Evolutionary conservation across 140 eudicot species (phyloP).

Genomic region (Cichorium intybus): DNA sequence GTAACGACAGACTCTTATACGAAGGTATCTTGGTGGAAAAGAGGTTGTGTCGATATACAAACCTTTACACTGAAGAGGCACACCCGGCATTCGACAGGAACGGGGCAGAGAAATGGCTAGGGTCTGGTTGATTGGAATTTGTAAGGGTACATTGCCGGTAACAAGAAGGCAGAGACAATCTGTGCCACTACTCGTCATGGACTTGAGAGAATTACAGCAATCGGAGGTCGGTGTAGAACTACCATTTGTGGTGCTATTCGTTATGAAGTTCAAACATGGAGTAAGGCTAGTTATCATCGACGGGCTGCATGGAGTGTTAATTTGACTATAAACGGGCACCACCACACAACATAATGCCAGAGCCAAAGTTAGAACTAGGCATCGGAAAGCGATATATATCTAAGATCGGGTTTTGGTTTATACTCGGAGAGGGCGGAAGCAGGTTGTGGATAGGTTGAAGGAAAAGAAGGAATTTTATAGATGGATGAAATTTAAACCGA

Average conservation of each 20-base stretch:
- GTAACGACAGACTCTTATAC: neutral
- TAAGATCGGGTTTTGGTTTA: neutral
- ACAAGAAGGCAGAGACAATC: slow-evolving; percentile 63
- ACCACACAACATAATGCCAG: slow-evolving; percentile 16
- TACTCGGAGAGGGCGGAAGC: neutral
- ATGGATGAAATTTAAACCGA: neutral
- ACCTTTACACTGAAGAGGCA: slow-evolving; percentile 89
- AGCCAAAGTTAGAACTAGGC: slow-evolving; percentile 22
- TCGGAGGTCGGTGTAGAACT: slow-evolving; percentile 51
- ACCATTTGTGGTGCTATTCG: slow-evolving; percentile 41
- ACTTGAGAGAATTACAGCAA: slow-evolving; percentile 63
- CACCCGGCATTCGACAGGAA: slow-evolving; percentile 74
- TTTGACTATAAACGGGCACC: slow-evolving; percentile 45
- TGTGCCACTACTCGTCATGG: slow-evolving; percentile 50
- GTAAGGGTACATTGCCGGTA: slow-evolving; percentile 64
- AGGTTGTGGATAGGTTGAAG: slow-evolving; percentile 8
- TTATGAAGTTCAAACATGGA: slow-evolving; percentile 61
- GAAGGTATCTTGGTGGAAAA: neutral
- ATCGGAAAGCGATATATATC: slow-evolving; percentile 21
- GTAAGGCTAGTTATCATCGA: slow-evolving; percentile 57
- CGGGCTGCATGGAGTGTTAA: slow-evolving; percentile 50
- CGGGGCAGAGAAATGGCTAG: slow-evolving; percentile 77
- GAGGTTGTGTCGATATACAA: neutral
- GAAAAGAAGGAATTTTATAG: slow-evolving; percentile 35
- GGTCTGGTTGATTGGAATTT: slow-evolving; percentile 58